Evolutionary conservation across 108 stramenopile species (phyloP), one percentile per base, ranked within the genome.

Genomic region (Bacterosira constricta): DNA sequence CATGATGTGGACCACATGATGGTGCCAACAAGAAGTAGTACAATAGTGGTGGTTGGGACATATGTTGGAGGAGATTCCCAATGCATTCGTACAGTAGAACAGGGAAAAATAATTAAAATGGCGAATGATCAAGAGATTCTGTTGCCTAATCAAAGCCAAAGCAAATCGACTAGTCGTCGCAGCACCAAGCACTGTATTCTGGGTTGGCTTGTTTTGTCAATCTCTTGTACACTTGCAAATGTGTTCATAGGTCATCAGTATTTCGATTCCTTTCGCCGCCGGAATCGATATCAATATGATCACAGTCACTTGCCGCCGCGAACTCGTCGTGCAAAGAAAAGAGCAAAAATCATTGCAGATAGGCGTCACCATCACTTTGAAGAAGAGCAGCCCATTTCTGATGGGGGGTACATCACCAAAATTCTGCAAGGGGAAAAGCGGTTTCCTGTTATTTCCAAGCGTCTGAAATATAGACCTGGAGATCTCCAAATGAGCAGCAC

Each of bases 401-500:
- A 4, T 11, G 6, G 9, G 42, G 17, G 17, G 2, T n/a, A n/a
- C n/a, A 44, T 44, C 2, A 44, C 42, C 2, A 17, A 44, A 17
- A 44, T 44, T 44, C 42, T 44, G 17, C 42, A 17, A 4, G 42
- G 42, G 2, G 42, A 44, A 4, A 44, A n/a, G 5, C 42, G n/a
- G 2, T 44, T 44, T 17, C 42, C 42, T 13, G 17, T 13, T 6
- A 17, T 13, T 44, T 4, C 2, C 42, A 6, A 44, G n/a, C 42
- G 42, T 5, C 2, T 44, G 4, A 44, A 65, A 65, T 65, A 45
- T 17, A 49, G 15, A 35, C 64, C 64, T 10, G 46, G 64, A 12
- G 18, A 39, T 3, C 1, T 65, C 4, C 26, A 49, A 32, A 42
- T 50, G 30, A 32, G 32, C 64, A 17, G 26, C 29, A 13, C 31